Percentiles rank a stretch among this genome's conserved stretches.
phyloP scores from a whole-genome alignment of 2,329 filamentous ascomycete genomes.

The Paracorniculantispora psalliotae region DNA sequence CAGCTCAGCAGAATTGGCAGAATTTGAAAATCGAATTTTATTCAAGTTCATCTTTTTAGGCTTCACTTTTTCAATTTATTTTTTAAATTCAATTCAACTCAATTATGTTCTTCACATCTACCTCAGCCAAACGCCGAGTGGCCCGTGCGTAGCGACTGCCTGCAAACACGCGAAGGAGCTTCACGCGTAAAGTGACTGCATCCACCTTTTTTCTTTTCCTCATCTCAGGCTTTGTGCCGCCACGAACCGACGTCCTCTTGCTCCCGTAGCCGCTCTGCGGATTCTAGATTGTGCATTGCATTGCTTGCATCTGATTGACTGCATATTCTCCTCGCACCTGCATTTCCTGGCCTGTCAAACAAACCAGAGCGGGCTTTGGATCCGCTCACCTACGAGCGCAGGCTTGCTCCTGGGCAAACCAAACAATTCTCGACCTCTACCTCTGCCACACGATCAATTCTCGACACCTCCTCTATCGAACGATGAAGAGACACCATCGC shows the following conservation, averaged over 20 bases:
- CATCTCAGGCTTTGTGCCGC: neutral
- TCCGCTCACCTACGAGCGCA: neutral
- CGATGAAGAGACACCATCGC: neutral
- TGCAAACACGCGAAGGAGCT: conserved; percentile 7
- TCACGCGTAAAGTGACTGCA: conserved; percentile 9
- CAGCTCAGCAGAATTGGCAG: no score
- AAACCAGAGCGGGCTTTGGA: neutral
- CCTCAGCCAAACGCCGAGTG: no score
- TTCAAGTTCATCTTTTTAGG: no score
- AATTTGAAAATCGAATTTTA: no score
- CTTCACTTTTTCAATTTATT: no score
- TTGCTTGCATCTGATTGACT: neutral
- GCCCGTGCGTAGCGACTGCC: conserved; percentile 1
- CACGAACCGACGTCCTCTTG: neutral
- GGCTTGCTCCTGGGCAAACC: conserved; percentile 1
- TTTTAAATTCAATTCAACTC: no score
- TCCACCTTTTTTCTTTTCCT: conserved; percentile 11
- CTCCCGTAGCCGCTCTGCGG: neutral
- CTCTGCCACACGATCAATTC: neutral
- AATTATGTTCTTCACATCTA: no score
- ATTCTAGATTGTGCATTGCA: neutral
- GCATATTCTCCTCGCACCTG: no score
- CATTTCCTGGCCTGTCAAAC: neutral
- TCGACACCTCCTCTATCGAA: neutral
- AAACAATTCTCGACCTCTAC: neutral